Conservation (phyloP, 2,329 filamentous ascomycete species). For the Alternaria metachromatica region DNA sequence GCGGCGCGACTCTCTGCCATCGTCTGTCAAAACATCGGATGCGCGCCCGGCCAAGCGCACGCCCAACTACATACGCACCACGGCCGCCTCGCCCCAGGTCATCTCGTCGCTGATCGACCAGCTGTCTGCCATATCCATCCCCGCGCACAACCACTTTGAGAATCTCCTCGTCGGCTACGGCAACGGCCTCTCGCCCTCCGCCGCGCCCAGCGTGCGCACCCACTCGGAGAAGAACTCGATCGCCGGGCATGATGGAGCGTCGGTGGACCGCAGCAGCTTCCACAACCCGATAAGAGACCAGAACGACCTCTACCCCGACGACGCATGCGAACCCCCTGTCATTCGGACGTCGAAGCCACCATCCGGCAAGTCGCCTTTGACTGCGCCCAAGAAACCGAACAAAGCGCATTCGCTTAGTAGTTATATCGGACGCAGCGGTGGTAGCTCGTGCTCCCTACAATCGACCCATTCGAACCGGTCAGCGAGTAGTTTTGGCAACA, state of each 20-base stretch:
- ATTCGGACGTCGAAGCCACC: slow-evolving; percentile 83
- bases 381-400: slow-evolving; percentile 60
- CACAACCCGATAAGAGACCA: slow-evolving; percentile 59
- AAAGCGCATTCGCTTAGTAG: slow-evolving; percentile 61
- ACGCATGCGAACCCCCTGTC: slow-evolving; percentile 70
- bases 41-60: slow-evolving; percentile 35
- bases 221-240: slow-evolving; percentile 32
- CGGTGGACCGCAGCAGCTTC: slow-evolving; percentile 76
- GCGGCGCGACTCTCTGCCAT: slow-evolving; percentile 39
- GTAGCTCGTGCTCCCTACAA: slow-evolving; percentile 45
- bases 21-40: slow-evolving; percentile 23
- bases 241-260: slow-evolving; percentile 56
- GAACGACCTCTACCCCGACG: slow-evolving; percentile 59
- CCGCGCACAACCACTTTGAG: slow-evolving; percentile 74
- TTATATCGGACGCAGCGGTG: slow-evolving; percentile 58
- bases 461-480: slow-evolving; percentile 45
- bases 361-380: slow-evolving; percentile 74
- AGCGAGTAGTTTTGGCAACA: slow-evolving; percentile 49
- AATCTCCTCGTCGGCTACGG: slow-evolving; percentile 47
- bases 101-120: slow-evolving; percentile 70
- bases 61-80: slow-evolving; percentile 46
- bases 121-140: slow-evolving; percentile 65
- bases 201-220: slow-evolving; percentile 27
- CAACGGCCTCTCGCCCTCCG: slow-evolving; percentile 40
- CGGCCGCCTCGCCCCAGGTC: slow-evolving; percentile 68